Evolutionary conservation across 371 early-diverging fungal genomes (phyloP).

Genomic region (Rhizopus delemar): DNA sequence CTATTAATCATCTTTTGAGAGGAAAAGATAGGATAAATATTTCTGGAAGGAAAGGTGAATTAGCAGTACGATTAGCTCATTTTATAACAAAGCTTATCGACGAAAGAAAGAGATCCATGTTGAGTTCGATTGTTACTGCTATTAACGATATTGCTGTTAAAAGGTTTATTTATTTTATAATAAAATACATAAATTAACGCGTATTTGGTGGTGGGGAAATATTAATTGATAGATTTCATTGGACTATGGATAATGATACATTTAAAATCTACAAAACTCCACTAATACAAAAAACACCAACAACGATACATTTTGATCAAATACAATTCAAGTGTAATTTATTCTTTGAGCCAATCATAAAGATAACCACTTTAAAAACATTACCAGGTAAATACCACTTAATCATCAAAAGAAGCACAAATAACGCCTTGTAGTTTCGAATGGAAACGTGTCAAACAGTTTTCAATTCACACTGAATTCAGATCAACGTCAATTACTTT

Average conservation of each 20-base stretch:
- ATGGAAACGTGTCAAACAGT: slow-evolving; percentile 5
- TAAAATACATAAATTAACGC: too few relatives aligned
- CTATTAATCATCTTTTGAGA: too few relatives aligned
- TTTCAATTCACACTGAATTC: slow-evolving; percentile 21
- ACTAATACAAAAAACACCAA: neutral
- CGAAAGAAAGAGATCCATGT: too few relatives aligned
- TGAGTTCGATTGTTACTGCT: too few relatives aligned
- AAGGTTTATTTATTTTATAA: too few relatives aligned
- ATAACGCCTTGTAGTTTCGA: neutral
- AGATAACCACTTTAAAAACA: slow-evolving; percentile 25
- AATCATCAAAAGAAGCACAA: neutral
- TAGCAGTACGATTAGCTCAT: too few relatives aligned
- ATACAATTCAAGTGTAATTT: slow-evolving; percentile 36
- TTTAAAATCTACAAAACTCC: neutral
- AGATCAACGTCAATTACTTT: slow-evolving; percentile 8
- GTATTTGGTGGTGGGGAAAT: too few relatives aligned
- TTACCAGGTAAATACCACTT: slow-evolving; percentile 32
- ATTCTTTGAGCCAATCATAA: slow-evolving; percentile 32
- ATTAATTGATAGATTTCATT: neutral
- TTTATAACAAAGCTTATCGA: too few relatives aligned
- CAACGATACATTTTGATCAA: neutral
- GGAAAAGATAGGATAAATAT: too few relatives aligned
- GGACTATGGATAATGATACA: neutral
- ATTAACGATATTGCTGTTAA: too few relatives aligned
- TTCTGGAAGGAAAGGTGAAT: too few relatives aligned